phyloP scores from a whole-genome alignment of 805 yeast species.

The Isabelozyma gotoi region DNA sequence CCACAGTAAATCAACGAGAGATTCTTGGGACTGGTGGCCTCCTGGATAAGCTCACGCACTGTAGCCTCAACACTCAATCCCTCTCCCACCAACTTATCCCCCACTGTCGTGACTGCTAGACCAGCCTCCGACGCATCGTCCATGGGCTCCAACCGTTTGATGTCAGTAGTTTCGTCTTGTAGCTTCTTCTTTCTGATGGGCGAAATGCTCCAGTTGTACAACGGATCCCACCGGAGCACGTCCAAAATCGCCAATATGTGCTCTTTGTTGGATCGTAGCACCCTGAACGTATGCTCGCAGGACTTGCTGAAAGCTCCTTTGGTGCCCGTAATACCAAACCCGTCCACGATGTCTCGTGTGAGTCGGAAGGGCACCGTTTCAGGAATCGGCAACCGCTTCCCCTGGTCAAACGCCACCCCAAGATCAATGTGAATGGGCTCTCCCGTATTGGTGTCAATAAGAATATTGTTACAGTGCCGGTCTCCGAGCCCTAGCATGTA shows the following conservation, averaged over 20 bases:
- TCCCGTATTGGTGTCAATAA: constrained; percentile 78
- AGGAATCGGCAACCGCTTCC: constrained; percentile 78
- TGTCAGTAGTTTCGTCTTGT: constrained; percentile 38
- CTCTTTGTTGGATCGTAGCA: constrained; percentile 62
- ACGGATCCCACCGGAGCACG: constrained; percentile 87
- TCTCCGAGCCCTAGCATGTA: constrained; percentile 91
- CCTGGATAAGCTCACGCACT: constrained; percentile 75
- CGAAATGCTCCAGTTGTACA: constrained; percentile 87
- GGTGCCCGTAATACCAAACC: constrained; percentile 83
- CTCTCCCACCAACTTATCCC: constrained; percentile 62
- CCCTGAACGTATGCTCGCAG: constrained; percentile 71
- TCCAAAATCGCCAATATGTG: constrained; percentile 80
- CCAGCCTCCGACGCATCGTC: constrained; percentile 71
- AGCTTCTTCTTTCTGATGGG: constrained; percentile 61
- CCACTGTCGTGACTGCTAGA: constrained; percentile 72
- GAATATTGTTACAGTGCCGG: constrained; percentile 86
- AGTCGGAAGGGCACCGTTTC: constrained; percentile 92
- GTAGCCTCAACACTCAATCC: constrained; percentile 81
- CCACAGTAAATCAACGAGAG: constrained; percentile 78
- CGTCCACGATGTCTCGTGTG: constrained; percentile 86
- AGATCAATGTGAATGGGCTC: constrained; percentile 95
- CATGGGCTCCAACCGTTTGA: constrained; percentile 16
- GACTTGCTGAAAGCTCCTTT: constrained; percentile 73
- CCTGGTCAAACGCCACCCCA: constrained; percentile 97
- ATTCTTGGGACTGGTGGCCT: constrained; percentile 68